Percentiles rank a stretch among this genome's conserved stretches.
Evolutionary conservation across 495 filamentous ascomycete genomes (phyloP).

Genomic region (Talaromyces liani): DNA sequence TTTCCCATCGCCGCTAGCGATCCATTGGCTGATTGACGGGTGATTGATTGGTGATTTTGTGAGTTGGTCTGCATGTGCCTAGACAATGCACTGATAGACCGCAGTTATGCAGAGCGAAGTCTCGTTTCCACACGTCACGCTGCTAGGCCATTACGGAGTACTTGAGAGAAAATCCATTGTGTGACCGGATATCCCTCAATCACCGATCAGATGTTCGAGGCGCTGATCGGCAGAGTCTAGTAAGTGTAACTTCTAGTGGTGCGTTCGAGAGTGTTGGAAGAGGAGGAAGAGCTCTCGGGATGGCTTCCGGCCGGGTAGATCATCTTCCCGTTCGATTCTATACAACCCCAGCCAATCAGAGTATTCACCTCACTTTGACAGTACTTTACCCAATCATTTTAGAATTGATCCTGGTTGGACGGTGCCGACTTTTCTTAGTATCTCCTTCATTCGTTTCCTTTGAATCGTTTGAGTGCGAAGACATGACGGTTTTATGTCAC

Average conservation of each 20-base stretch:
- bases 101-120: not conserved
- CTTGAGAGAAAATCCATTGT: not conserved
- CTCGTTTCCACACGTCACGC: not conserved
- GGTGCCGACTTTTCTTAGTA: too few species aligned
- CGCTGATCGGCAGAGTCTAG: not conserved
- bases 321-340: not conserved
- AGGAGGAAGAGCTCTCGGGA: not conserved
- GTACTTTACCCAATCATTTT: too few species aligned
- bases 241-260: not conserved
- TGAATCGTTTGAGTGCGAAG: too few species aligned
- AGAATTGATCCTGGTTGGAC: too few species aligned
- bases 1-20: slow-evolving; percentile 3
- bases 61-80: not conserved
- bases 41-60: not conserved
- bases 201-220: not conserved
- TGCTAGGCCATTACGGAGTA: not conserved
- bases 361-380: not conserved
- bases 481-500: too few species aligned
- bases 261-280: not conserved
- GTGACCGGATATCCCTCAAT: not conserved
- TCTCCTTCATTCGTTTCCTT: too few species aligned
- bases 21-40: not conserved
- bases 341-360: not conserved
- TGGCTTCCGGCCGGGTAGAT: slow-evolving; percentile 3
- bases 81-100: not conserved